Evolutionary conservation across 176 grass and related monocot genomes (phyloP).

Genomic region (Pontederia paniculata): DNA sequence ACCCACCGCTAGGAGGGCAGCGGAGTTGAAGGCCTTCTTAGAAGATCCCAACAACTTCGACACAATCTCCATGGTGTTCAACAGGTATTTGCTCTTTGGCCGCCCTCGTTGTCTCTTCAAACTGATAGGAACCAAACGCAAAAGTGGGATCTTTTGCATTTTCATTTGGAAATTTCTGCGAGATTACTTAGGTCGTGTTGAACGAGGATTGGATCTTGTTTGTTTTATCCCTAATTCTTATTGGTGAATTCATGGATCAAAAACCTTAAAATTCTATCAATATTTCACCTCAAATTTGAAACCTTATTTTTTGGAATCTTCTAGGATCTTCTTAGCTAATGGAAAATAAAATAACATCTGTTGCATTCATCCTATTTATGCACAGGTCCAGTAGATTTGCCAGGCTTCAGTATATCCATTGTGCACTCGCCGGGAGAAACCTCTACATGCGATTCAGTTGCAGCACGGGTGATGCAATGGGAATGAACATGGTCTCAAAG

Average conservation of each 20-base stretch:
- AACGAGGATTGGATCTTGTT: no score
- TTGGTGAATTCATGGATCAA: no score
- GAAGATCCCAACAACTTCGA: slow-evolving; percentile 71
- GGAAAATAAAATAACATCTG: no score
- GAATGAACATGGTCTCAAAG: slow-evolving; percentile 98
- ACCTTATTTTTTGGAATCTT: background rate
- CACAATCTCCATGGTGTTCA: slow-evolving; percentile 59
- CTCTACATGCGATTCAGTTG: slow-evolving; percentile 89
- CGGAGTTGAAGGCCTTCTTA: slow-evolving; percentile 79
- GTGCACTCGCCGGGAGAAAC: slow-evolving; percentile 79
- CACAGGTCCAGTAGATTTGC: slow-evolving; percentile 84
- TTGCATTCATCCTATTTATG: background rate
- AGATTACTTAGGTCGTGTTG: no score
- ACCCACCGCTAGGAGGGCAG: slow-evolving; percentile 38
- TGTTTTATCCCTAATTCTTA: no score
- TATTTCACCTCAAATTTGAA: background rate
- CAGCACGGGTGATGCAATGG: slow-evolving; percentile 94
- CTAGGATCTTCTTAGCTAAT: background rate
- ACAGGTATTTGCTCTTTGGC: slow-evolving; percentile 37
- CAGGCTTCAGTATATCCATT: slow-evolving; percentile 59
- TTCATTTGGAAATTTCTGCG: slow-evolving; percentile 2
- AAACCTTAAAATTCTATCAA: no score
- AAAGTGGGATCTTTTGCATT: background rate
- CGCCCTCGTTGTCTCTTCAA: background rate
- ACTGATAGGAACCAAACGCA: no score